Percentiles rank a stretch among this genome's conserved stretches.
phyloP scores from a whole-genome alignment of 2,329 filamentous ascomycete species.

The Ilyonectria robusta region DNA sequence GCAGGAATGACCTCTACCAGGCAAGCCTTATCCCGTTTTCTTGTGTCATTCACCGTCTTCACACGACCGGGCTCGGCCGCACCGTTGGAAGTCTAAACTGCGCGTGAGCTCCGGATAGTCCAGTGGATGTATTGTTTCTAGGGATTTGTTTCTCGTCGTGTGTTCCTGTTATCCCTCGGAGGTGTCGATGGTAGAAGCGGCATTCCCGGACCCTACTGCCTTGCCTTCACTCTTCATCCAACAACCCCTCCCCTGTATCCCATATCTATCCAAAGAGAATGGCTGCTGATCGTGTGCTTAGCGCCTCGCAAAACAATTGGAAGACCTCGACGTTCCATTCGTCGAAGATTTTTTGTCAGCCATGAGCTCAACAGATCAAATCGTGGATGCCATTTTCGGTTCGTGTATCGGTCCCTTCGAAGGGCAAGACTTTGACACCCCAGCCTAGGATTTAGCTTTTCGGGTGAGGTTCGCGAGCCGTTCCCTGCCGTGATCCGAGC shows the following conservation, averaged over 20 bases:
- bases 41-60: slow-evolving; percentile 22
- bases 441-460: slow-evolving; percentile 87
- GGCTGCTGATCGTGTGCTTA: slow-evolving; percentile 58
- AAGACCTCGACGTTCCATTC: slow-evolving; percentile 87
- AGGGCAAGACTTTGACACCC: slow-evolving; percentile 30
- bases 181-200: slow-evolving; percentile 30
- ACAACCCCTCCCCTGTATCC: slow-evolving; percentile 21
- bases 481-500: slow-evolving; percentile 86
- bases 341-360: slow-evolving; percentile 82
- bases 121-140: slow-evolving; percentile 40
- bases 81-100: slow-evolving; percentile 6
- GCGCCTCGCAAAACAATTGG: slow-evolving; percentile 87
- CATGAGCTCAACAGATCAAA: slow-evolving; percentile 78
- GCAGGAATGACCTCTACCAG: slow-evolving; percentile 91
- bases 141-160: slow-evolving; percentile 34
- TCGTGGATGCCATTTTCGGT: slow-evolving; percentile 96
- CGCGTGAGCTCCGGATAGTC: slow-evolving; percentile 23
- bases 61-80: background rate
- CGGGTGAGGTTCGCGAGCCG: slow-evolving; percentile 91
- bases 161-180: slow-evolving; percentile 35
- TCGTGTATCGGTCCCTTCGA: slow-evolving; percentile 44
- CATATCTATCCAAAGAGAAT: slow-evolving; percentile 20
- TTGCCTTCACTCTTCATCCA: slow-evolving; percentile 13
- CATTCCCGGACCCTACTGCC: slow-evolving; percentile 17
- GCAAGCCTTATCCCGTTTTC: slow-evolving; percentile 59